Evolutionary conservation across 2,329 filamentous ascomycete species (phyloP).

Genomic region (Botrytis deweyae): DNA sequence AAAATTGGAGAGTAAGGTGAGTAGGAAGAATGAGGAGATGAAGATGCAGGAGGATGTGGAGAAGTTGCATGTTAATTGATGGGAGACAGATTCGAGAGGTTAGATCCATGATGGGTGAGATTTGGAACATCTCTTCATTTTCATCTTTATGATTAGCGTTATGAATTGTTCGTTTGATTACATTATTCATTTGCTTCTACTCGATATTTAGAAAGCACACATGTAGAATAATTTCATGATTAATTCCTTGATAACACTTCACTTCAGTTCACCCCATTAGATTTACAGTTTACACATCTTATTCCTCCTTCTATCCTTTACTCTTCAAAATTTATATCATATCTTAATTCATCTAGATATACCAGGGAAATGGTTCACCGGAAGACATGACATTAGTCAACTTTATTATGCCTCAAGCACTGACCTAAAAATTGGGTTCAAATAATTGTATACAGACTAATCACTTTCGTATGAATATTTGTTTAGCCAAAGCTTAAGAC

Average conservation of each 20-base stretch:
- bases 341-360: not conserved
- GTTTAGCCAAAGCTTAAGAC: not conserved
- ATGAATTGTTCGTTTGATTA: not conserved
- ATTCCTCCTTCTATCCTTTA: not conserved
- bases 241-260: not conserved
- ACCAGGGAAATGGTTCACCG: not conserved
- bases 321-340: not conserved
- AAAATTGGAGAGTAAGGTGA: constrained; percentile 34
- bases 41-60: constrained; percentile 20
- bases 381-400: not conserved
- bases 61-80: constrained; percentile 19
- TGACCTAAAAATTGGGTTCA: not conserved
- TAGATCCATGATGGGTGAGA: too few relatives aligned
- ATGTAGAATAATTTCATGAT: not conserved
- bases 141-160: not conserved
- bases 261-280: not conserved
- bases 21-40: constrained; percentile 16
- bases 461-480: not conserved
- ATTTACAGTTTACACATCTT: not conserved
- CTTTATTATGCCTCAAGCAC: not conserved
- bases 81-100: not conserved
- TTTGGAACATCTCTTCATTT: not conserved
- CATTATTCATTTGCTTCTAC: not conserved
- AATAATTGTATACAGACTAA: not conserved
- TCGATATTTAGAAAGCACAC: not conserved